Percentiles rank a stretch among this genome's conserved stretches.
These are phyloP conservation scores for Harrya chromipes DNA, from an alignment of 768 basidiomycete species.

Conservation along the genomic window DNA sequence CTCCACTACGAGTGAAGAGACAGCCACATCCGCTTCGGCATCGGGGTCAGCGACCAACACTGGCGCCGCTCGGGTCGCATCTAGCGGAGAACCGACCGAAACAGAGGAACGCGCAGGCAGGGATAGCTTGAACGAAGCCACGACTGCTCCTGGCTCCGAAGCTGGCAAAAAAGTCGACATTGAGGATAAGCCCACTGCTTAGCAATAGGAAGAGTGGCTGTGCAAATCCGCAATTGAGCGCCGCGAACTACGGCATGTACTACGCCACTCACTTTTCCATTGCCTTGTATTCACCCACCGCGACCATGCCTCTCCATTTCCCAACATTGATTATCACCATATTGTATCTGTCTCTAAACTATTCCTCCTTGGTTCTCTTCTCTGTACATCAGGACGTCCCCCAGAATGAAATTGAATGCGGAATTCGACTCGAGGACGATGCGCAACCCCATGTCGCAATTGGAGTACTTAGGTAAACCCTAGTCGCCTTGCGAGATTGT, in stretches of 20 bases:
- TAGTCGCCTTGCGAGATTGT: too few species aligned
- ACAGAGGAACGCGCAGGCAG: constrained; percentile 8
- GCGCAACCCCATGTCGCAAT: neutral
- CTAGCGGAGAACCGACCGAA: constrained; percentile 16
- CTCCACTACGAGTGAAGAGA: constrained; percentile 53
- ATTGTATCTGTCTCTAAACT: constrained; percentile 12
- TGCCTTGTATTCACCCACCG: constrained; percentile 3
- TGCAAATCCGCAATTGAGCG: neutral
- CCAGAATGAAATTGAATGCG: constrained; percentile 3
- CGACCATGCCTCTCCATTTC: neutral
- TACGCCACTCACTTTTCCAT: neutral
- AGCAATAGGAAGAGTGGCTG: constrained; percentile 4
- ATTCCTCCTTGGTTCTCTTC: neutral
- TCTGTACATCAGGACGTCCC: constrained; percentile 15
- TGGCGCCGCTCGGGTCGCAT: constrained; percentile 2
- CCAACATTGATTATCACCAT: constrained; percentile 5
- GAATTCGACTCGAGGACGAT: neutral
- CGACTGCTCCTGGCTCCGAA: constrained; percentile 1
- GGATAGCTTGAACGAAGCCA: constrained; percentile 1
- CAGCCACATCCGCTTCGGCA: constrained; percentile 33
- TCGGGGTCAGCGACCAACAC: constrained; percentile 30
- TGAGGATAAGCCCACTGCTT: neutral
- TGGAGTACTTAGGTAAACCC: too few species aligned
- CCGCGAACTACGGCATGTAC: neutral
- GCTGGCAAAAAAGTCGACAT: constrained; percentile 2